Conservation (phyloP, 2,329 filamentous ascomycete genomes). For the Fonsecaea pedrosoi region DNA sequence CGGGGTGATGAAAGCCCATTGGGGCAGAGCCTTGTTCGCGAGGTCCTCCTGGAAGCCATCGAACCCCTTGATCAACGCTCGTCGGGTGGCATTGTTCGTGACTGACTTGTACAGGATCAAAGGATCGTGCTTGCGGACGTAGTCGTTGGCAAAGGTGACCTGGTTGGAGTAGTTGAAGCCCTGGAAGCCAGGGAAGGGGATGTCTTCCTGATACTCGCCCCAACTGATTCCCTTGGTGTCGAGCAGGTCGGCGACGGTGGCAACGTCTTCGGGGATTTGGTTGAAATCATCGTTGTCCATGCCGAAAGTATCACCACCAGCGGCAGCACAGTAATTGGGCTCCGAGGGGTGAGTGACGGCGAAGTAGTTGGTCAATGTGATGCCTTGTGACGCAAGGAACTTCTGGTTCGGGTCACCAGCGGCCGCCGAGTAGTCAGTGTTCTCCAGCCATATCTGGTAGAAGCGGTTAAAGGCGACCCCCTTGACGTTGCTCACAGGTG, state of each 20-base stretch:
- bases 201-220: conserved; percentile 78
- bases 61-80: conserved; percentile 76
- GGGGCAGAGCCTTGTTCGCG: conserved; percentile 67
- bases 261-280: conserved; percentile 65
- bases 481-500: conserved; percentile 68
- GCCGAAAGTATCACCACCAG: conserved; percentile 76
- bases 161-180: conserved; percentile 70
- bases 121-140: conserved; percentile 83
- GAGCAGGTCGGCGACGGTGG: conserved; percentile 72
- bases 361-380: conserved; percentile 65
- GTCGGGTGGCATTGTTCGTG: conserved; percentile 63
- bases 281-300: conserved; percentile 72
- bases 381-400: conserved; percentile 66
- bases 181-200: conserved; percentile 76
- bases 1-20: conserved; percentile 65
- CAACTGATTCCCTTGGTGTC: conserved; percentile 70
- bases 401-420: conserved; percentile 59
- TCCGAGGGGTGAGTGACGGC: conserved; percentile 75
- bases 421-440: conserved; percentile 72
- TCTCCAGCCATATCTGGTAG: conserved; percentile 78
- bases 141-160: conserved; percentile 71
- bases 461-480: conserved; percentile 77
- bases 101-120: conserved; percentile 71
- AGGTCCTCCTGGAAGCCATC: conserved; percentile 73
- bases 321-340: conserved; percentile 75